phyloP scores from a whole-genome alignment of 495 filamentous ascomycete genomes.

The Aspergillus carlsbadensis region DNA sequence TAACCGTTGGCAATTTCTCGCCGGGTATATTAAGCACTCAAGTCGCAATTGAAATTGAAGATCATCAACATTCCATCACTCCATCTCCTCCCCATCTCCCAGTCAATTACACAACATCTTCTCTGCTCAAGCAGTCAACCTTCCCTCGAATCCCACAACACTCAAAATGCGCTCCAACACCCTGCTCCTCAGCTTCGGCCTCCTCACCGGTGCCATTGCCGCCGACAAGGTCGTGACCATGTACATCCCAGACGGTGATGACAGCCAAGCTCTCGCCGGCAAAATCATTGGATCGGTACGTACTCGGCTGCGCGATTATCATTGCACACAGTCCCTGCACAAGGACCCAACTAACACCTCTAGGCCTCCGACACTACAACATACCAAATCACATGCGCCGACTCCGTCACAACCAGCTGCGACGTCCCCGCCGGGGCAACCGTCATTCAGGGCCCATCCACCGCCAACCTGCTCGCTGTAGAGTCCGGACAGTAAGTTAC shows the following conservation, averaged over 20 bases:
- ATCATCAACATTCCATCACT: no score
- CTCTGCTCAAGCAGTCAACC: no score
- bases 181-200: background rate
- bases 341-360: no score
- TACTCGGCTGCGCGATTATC: no score
- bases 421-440: background rate
- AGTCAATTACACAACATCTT: no score
- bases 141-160: background rate
- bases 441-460: background rate
- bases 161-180: background rate
- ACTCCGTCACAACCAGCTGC: background rate
- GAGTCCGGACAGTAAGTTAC: background rate
- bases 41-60: no score
- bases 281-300: background rate
- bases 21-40: no score
- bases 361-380: background rate
- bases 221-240: background rate
- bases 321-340: no score
- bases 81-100: no score
- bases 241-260: background rate
- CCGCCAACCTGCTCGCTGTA: background rate
- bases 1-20: no score
- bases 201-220: background rate
- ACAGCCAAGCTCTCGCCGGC: background rate
- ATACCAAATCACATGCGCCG: background rate